phyloP scores from a whole-genome alignment of 495 filamentous ascomycete genomes.

The Penicillium antarcticum region DNA sequence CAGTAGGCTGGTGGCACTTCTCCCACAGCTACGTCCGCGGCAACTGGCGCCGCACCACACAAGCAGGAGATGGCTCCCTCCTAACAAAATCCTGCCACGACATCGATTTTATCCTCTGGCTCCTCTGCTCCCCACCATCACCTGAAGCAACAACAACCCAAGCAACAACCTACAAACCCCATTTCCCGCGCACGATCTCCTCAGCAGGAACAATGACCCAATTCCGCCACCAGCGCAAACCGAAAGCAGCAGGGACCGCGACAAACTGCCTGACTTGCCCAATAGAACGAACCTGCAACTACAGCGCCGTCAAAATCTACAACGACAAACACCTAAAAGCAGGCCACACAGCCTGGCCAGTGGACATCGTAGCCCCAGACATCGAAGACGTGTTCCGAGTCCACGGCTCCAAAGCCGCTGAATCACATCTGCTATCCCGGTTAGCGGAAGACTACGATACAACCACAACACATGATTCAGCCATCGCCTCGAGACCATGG shows the following conservation, averaged over 20 bases:
- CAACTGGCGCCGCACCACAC: conserved; percentile 83
- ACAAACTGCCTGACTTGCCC: conserved; percentile 89
- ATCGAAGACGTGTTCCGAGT: conserved; percentile 63
- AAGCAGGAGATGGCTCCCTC: conserved; percentile 51
- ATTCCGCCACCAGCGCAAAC: conserved; percentile 73
- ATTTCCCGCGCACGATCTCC: conserved; percentile 69
- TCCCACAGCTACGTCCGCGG: conserved; percentile 88
- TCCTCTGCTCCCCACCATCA: conserved; percentile 45
- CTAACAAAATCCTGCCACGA: conserved; percentile 95
- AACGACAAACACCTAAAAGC: conserved; percentile 52
- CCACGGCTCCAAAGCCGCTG: conserved; percentile 19
- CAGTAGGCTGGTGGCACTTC: conserved; percentile 96
- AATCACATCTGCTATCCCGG: conserved; percentile 24
- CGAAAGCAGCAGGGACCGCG: conserved; percentile 62
- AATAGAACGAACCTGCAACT: conserved; percentile 68
- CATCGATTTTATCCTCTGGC: conserved; percentile 87
- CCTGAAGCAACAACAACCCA: conserved; percentile 13
- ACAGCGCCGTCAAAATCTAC: conserved; percentile 82
- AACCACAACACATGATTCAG: conserved; percentile 35
- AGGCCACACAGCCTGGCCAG: conserved; percentile 71
- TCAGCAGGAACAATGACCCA: conserved; percentile 64
- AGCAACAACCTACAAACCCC: conserved; percentile 39
- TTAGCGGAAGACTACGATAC: conserved; percentile 68
- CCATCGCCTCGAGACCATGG: conserved; percentile 67
- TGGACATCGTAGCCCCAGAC: conserved; percentile 83